Conservation (phyloP, 2,329 filamentous ascomycete genomes). For the Geoglossum cookeanum region DNA sequence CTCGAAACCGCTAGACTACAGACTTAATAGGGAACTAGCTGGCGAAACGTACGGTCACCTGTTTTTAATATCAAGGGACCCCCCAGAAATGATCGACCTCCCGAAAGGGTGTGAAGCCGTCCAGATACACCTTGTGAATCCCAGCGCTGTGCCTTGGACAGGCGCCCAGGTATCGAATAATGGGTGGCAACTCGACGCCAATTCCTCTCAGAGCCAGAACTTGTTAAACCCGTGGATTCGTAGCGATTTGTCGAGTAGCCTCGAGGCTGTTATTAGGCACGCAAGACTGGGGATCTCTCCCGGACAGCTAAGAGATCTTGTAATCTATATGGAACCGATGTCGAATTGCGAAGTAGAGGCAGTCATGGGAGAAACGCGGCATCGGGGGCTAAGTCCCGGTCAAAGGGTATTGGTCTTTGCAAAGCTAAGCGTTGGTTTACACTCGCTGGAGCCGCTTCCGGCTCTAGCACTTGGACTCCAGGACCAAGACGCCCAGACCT, state of each 20-base stretch:
- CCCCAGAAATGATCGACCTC: background rate
- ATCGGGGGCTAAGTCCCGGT: background rate
- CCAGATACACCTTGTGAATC: conserved; percentile 3
- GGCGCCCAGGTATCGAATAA: background rate
- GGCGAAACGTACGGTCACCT: background rate
- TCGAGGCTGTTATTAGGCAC: background rate
- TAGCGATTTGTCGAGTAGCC: background rate
- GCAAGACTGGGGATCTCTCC: background rate
- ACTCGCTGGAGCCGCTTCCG: background rate
- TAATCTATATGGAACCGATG: background rate
- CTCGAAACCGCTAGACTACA: background rate
- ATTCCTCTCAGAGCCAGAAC: background rate
- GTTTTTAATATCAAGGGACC: background rate
- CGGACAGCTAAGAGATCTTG: background rate
- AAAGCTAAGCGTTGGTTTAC: background rate
- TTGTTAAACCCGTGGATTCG: background rate
- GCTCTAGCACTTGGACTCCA: background rate
- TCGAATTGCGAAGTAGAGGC: background rate
- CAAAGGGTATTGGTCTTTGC: background rate
- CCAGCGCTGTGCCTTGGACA: background rate
- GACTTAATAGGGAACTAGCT: background rate
- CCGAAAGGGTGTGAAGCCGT: background rate
- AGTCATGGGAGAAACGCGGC: conserved; percentile 1
- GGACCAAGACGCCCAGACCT: background rate
- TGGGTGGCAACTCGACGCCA: conserved; percentile 1